Evolutionary conservation across 345 rosid genomes (phyloP).

Genomic region (Hibiscus tridactylites): DNA sequence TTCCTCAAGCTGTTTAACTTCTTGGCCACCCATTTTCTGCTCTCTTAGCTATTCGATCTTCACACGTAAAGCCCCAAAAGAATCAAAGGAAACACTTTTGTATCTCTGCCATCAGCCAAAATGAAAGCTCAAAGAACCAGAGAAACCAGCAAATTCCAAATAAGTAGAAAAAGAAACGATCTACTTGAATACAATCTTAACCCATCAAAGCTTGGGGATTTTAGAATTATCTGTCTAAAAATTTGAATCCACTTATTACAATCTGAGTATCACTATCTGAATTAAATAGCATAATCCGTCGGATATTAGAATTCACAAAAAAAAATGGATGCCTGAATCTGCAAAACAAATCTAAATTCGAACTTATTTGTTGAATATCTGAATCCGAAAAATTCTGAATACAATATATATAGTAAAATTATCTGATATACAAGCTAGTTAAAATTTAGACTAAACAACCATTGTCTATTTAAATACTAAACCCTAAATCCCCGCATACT

Average conservation of each 20-base stretch:
- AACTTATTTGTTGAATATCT: no score
- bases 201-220: conserved; percentile 14
- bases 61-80: neutral
- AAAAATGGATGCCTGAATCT: no score
- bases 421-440: no score
- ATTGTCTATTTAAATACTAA: no score
- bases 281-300: no score
- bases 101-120: neutral
- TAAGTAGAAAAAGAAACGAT: neutral
- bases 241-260: neutral
- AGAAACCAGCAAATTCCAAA: neutral
- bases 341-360: no score
- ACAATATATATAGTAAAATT: no score
- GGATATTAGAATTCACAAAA: no score
- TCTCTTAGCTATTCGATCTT: neutral
- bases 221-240: conserved; percentile 46
- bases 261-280: no score
- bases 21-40: conserved; percentile 40
- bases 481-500: no score
- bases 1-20: conserved; percentile 64
- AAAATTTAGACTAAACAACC: no score
- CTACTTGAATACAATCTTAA: neutral
- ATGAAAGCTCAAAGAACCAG: neutral
- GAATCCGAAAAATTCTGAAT: no score
- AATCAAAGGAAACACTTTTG: neutral